Evolutionary conservation across 129 eudicot species (phyloP).

Genomic region (sunflower (Helianthus annuus)): HanXRQr2.0-SUNRISE NC_035445.2:80089457-80089956

Average conservation of each 20-base stretch:
- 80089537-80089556: neutral
- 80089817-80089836: conserved; percentile 9
- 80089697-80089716: conserved; percentile 18
- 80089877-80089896: conserved; percentile 5
- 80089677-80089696: conserved; percentile 29
- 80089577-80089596: too few relatives aligned
- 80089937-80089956: conserved; percentile 31
- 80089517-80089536: conserved; percentile 24
- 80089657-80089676: conserved; percentile 60
- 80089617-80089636: too few relatives aligned
- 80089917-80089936: conserved; percentile 16
- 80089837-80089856: neutral
- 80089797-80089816: conserved; percentile 7
- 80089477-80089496: conserved; percentile 75
- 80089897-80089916: conserved; percentile 33
- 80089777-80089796: conserved; percentile 12
- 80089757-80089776: conserved; percentile 6
- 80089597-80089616: too few relatives aligned
- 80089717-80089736: conserved; percentile 19
- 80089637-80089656: conserved; percentile 2
- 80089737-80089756: conserved; percentile 16
- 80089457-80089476: conserved; percentile 72
- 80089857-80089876: conserved; percentile 10
- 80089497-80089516: conserved; percentile 90
- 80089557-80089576: neutral